phyloP scores from a whole-genome alignment of 192 early-diverging fungal species.

The Chytriomyces sp. region DNA sequence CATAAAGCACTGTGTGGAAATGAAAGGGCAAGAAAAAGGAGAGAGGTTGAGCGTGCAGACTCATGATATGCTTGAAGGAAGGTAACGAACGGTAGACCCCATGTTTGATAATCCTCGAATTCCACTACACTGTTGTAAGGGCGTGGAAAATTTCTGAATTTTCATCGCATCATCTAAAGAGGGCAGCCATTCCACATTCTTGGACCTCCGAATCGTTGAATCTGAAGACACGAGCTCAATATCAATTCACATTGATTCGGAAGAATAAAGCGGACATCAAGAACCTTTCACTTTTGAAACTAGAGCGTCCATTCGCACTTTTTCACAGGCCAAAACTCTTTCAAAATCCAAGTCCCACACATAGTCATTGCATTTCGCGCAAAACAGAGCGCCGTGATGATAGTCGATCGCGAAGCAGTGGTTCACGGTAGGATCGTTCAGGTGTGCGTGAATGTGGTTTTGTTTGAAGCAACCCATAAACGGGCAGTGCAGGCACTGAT shows the following conservation, averaged over 20 bases:
- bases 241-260: constrained; percentile 31
- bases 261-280: constrained; percentile 46
- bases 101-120: constrained; percentile 90
- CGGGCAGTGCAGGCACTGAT: constrained; percentile 85
- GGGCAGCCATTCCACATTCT: constrained; percentile 65
- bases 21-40: no score
- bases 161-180: constrained; percentile 55
- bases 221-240: constrained; percentile 37
- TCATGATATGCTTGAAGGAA: neutral
- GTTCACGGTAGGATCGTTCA: constrained; percentile 34
- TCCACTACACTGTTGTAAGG: constrained; percentile 53
- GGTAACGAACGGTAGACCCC: constrained; percentile 70
- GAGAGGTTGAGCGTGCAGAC: no score
- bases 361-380: constrained; percentile 80
- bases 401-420: constrained; percentile 74
- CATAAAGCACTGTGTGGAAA: constrained; percentile 76
- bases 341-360: constrained; percentile 79
- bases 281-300: constrained; percentile 56
- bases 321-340: constrained; percentile 48
- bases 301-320: constrained; percentile 48
- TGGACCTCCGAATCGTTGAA: constrained; percentile 51
- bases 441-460: constrained; percentile 60
- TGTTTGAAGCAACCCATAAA: constrained; percentile 77
- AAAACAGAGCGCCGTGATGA: constrained; percentile 69
- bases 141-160: constrained; percentile 54